Percentiles rank a stretch among this genome's conserved stretches.
phyloP scores from a whole-genome alignment of 2,329 filamentous ascomycete species.

The Monosporascus sp. region DNA sequence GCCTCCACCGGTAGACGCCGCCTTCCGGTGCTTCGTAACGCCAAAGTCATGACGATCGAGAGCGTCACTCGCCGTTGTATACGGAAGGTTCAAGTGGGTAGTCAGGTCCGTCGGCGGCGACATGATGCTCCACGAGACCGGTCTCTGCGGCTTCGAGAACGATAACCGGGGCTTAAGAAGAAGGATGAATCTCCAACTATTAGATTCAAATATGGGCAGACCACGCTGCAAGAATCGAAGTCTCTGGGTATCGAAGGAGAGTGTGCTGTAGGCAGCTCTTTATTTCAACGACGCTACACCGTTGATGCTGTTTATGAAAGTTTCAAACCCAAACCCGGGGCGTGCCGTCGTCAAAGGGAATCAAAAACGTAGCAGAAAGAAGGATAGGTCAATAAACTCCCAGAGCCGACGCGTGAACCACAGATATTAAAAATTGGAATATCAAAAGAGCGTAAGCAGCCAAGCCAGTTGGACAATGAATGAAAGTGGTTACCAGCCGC shows the following conservation, averaged over 20 bases:
- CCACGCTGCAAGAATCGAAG: constrained; percentile 43
- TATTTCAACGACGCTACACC: too few relatives aligned
- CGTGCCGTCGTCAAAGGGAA: constrained; percentile 17
- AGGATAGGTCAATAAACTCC: background rate
- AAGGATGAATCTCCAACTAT: background rate
- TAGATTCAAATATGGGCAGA: constrained; percentile 30
- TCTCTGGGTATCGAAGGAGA: constrained; percentile 11
- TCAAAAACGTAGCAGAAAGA: constrained; percentile 6
- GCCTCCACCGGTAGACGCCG: constrained; percentile 67
- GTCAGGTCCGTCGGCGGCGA: constrained; percentile 46
- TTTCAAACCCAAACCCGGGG: constrained; percentile 5
- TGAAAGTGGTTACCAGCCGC: constrained; percentile 38
- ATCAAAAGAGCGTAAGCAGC: constrained; percentile 49
- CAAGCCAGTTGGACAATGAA: constrained; percentile 51
- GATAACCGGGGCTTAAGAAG: background rate
- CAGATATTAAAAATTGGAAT: background rate
- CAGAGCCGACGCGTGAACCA: background rate
- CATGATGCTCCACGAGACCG: constrained; percentile 33
- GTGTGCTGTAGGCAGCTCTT: constrained; percentile 4
- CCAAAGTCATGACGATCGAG: constrained; percentile 56
- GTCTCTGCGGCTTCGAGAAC: background rate
- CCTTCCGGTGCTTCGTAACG: constrained; percentile 62
- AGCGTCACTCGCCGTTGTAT: constrained; percentile 48
- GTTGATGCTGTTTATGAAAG: background rate
- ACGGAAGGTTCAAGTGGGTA: constrained; percentile 36